phyloP scores from a whole-genome alignment of 306 rosid species.

The Quercus parvula region DNA sequence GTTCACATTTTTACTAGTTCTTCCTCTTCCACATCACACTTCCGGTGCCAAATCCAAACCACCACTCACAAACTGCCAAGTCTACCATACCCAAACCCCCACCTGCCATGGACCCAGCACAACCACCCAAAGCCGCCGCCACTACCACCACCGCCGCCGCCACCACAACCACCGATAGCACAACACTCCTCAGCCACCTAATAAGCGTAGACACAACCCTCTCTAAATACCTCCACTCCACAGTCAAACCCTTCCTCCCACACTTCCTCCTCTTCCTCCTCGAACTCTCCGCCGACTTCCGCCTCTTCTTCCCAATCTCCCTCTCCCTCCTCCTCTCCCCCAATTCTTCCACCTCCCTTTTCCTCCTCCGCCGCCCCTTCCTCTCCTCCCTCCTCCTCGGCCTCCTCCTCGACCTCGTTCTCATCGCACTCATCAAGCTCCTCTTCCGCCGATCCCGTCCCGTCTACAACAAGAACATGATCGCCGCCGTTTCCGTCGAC shows the following conservation, averaged over 20 bases:
- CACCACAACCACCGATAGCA: background rate
- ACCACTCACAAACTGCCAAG: no score
- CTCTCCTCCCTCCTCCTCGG: slow-evolving; percentile 55
- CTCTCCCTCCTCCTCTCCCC: slow-evolving; percentile 44
- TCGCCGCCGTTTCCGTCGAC: slow-evolving; percentile 56
- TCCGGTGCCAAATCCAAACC: no score
- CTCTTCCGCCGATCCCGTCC: slow-evolving; percentile 66
- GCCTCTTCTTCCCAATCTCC: slow-evolving; percentile 56
- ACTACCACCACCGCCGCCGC: background rate
- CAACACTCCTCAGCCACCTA: slow-evolving; percentile 33
- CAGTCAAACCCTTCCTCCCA: slow-evolving; percentile 38
- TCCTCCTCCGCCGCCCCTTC: slow-evolving; percentile 36
- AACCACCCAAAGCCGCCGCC: background rate
- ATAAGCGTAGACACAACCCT: slow-evolving; percentile 30
- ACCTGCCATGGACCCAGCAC: background rate
- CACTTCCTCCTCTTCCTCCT: slow-evolving; percentile 39
- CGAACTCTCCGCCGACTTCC: slow-evolving; percentile 68
- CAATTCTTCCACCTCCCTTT: slow-evolving; percentile 6
- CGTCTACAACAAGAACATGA: slow-evolving; percentile 46
- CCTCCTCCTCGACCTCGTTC: slow-evolving; percentile 60
- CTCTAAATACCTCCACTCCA: slow-evolving; percentile 42
- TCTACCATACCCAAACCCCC: no score
- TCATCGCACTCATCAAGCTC: slow-evolving; percentile 50
- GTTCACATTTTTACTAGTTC: no score
- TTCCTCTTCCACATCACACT: no score